A percentile compares a stretch with the other conserved stretches of the same genome.
Evolutionary conservation across 441 rosid species (phyloP).

Genomic region (Populus hybrid): DNA sequence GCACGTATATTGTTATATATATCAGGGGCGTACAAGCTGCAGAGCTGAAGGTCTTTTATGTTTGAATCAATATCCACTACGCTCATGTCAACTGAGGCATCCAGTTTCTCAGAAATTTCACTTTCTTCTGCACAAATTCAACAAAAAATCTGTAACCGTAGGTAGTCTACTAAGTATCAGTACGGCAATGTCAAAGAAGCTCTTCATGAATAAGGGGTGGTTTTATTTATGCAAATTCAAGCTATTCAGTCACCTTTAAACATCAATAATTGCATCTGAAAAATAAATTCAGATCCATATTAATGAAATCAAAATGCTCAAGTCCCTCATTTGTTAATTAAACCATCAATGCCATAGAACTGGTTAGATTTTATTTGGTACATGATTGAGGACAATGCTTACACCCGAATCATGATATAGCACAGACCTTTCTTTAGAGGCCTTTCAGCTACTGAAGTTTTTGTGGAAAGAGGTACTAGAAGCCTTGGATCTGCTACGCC

Average conservation of each 20-base stretch:
- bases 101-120: conserved; percentile 29
- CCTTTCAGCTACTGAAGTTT: conserved; percentile 16
- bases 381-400: conserved; percentile 3
- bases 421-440: conserved; percentile 31
- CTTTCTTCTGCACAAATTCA: conserved; percentile 54
- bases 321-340: not conserved
- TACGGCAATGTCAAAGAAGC: not conserved
- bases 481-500: conserved; percentile 18
- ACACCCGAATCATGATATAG: not conserved
- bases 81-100: conserved; percentile 28
- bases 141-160: conserved; percentile 1
- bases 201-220: not conserved
- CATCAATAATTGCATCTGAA: not conserved
- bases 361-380: not conserved
- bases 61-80: conserved; percentile 72
- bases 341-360: not conserved
- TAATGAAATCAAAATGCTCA: not conserved
- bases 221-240: not conserved
- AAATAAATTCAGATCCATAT: not conserved
- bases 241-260: not conserved
- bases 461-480: conserved; percentile 8
- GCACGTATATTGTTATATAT: conserved; percentile 56
- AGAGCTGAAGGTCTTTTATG: conserved; percentile 57
- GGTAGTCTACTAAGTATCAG: conserved; percentile 8
- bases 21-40: conserved; percentile 75